A percentile compares a stretch with the other conserved stretches of the same genome.
Evolutionary conservation across 2,329 filamentous ascomycete species (phyloP).

Genomic region (Clathrospora elynae): DNA sequence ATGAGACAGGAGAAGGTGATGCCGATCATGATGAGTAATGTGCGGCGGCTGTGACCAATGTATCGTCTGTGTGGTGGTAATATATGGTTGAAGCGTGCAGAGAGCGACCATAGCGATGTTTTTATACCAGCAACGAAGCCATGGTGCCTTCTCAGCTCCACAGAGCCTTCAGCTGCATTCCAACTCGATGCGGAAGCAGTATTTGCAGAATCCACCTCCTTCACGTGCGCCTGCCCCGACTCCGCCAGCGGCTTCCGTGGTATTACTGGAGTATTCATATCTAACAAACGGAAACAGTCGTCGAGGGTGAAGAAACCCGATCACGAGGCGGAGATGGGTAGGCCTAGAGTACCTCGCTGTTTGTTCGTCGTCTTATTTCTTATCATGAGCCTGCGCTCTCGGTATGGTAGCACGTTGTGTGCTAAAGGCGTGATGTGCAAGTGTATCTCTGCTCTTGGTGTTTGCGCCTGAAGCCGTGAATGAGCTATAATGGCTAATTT

Average conservation of each 20-base stretch:
- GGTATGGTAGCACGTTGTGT: too few relatives aligned
- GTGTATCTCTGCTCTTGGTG: too few relatives aligned
- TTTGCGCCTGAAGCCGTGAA: too few relatives aligned
- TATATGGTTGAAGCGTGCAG: conserved; percentile 42
- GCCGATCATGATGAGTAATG: conserved; percentile 45
- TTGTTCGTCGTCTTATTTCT: too few relatives aligned
- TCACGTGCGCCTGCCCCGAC: conserved; percentile 28
- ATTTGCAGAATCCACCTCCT: conserved; percentile 10
- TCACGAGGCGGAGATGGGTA: too few relatives aligned
- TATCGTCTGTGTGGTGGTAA: conserved; percentile 49
- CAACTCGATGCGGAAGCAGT: conserved; percentile 15
- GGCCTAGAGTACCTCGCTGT: too few relatives aligned
- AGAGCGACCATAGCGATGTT: conserved; percentile 31
- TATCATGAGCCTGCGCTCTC: too few relatives aligned
- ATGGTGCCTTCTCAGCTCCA: conserved; percentile 10
- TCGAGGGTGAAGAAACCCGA: too few relatives aligned
- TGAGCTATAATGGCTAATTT: too few relatives aligned
- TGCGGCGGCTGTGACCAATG: conserved; percentile 47
- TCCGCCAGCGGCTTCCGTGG: conserved; percentile 30
- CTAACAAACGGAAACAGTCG: too few relatives aligned
- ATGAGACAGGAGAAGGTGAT: conserved; percentile 43
- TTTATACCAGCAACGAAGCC: conserved; percentile 19
- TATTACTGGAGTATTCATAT: conserved; percentile 29
- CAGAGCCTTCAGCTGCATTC: conserved; percentile 20
- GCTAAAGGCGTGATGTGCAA: too few relatives aligned